Percentiles rank a stretch among this genome's conserved stretches.
Evolutionary conservation across 2,329 filamentous ascomycete genomes (phyloP).

Genomic region (Septoria linicola): DNA sequence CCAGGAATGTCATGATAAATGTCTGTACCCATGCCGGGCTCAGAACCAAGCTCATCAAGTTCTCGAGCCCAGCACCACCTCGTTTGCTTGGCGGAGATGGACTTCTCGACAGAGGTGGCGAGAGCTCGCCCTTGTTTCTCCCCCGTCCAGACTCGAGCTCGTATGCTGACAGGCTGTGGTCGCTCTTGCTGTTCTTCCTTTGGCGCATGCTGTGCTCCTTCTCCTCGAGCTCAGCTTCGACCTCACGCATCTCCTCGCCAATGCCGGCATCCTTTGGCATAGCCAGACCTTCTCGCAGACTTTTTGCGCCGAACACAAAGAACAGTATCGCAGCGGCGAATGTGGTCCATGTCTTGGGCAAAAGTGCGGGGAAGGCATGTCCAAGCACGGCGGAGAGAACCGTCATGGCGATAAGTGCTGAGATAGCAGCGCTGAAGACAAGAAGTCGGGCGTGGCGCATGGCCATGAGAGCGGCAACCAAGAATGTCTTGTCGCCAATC

Average conservation of each 20-base stretch:
- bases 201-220: constrained; percentile 67
- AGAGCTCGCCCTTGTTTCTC: constrained; percentile 26
- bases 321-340: constrained; percentile 83
- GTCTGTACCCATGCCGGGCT: constrained; percentile 98
- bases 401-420: constrained; percentile 87
- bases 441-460: constrained; percentile 95
- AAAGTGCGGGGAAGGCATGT: constrained; percentile 84
- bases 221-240: constrained; percentile 89
- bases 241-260: constrained; percentile 95
- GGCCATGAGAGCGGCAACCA: constrained; percentile 95
- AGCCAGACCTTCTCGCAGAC: constrained; percentile 80
- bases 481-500: constrained; percentile 96
- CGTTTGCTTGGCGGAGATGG: constrained; percentile 31
- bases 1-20: constrained; percentile 97
- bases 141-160: constrained; percentile 49
- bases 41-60: constrained; percentile 81
- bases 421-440: constrained; percentile 93
- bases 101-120: constrained; percentile 31
- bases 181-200: constrained; percentile 66
- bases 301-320: constrained; percentile 80
- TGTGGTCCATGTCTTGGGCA: constrained; percentile 87
- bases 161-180: constrained; percentile 59
- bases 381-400: constrained; percentile 88
- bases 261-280: constrained; percentile 92
- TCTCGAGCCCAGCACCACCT: constrained; percentile 64